Percentiles rank a stretch among this genome's conserved stretches.
These are phyloP conservation scores for Cinchona pubescens DNA, from an alignment of 257 asterid genomes.

Conservation along the genomic window DNA sequence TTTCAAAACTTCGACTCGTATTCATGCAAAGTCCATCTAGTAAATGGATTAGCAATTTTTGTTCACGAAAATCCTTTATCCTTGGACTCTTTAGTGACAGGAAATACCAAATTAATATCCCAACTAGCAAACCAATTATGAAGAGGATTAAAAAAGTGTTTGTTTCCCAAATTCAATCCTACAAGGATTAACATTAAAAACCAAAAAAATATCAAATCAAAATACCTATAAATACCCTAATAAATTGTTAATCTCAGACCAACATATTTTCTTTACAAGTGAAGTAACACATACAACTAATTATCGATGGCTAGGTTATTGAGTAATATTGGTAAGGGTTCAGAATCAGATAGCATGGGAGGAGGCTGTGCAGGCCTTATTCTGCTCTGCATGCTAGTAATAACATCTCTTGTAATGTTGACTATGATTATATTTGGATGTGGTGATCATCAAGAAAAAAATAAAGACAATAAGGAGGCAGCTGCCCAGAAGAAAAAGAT, in stretches of 20 bases:
- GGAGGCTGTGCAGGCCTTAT: neutral
- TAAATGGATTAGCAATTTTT: too few species aligned
- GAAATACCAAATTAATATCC: too few species aligned
- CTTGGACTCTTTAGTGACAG: too few species aligned
- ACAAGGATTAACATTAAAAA: neutral
- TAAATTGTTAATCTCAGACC: too few species aligned
- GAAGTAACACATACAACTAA: neutral
- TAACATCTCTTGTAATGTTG: neutral
- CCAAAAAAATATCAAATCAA: neutral
- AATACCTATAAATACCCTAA: neutral
- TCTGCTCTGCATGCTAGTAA: neutral
- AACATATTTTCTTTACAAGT: too few species aligned
- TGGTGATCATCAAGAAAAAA: neutral
- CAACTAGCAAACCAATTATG: too few species aligned
- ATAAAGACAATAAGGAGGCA: too few species aligned
- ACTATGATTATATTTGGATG: conserved; percentile 4
- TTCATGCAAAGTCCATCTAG: too few species aligned
- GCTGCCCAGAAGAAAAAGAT: neutral
- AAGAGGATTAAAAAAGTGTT: too few species aligned
- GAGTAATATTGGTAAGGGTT: neutral
- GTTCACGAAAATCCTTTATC: too few species aligned
- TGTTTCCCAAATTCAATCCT: too few species aligned
- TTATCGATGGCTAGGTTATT: conserved; percentile 12
- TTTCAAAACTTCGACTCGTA: too few species aligned
- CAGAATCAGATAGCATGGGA: neutral